A percentile compares a stretch with the other conserved stretches of the same genome.
These are phyloP conservation scores for Ramaria sp. DNA, from an alignment of 768 basidiomycete species.

Conservation along the genomic window DNA sequence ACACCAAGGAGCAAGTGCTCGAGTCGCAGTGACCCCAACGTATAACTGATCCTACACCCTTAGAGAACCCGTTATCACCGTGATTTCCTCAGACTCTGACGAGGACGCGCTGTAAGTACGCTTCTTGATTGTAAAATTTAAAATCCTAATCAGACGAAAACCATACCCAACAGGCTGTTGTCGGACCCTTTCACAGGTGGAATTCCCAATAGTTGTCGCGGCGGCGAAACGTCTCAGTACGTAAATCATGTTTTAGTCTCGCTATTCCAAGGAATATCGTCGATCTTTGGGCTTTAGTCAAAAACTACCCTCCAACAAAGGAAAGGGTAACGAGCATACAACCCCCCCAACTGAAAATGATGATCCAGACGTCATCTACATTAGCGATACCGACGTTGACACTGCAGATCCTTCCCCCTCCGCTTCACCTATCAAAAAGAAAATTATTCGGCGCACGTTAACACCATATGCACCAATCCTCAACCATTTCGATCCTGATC, in stretches of 20 bases:
- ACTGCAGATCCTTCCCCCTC: conserved; percentile 17
- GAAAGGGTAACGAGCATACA: background rate
- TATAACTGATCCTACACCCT: background rate
- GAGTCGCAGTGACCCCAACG: background rate
- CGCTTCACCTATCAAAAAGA: conserved; percentile 3
- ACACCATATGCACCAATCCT: conserved; percentile 16
- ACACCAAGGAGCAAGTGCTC: conserved; percentile 20
- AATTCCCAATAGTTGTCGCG: conserved; percentile 25
- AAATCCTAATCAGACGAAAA: background rate
- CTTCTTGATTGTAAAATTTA: background rate
- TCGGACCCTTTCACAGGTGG: conserved; percentile 23
- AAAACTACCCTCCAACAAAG: conserved; percentile 12
- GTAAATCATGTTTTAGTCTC: conserved; percentile 16
- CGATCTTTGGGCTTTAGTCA: background rate
- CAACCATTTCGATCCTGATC: conserved; percentile 21
- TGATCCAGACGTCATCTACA: background rate
- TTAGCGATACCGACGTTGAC: conserved; percentile 17
- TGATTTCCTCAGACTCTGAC: conserved; percentile 28
- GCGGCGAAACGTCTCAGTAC: conserved; percentile 14
- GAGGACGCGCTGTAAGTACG: conserved; percentile 16
- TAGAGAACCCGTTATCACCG: conserved; percentile 1
- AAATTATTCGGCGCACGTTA: background rate
- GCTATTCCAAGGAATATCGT: background rate
- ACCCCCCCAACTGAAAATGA: background rate
- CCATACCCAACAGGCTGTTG: conserved; percentile 2